Conservation (phyloP, 1,284 basidiomycete species). For the Flammula alnicola region DNA sequence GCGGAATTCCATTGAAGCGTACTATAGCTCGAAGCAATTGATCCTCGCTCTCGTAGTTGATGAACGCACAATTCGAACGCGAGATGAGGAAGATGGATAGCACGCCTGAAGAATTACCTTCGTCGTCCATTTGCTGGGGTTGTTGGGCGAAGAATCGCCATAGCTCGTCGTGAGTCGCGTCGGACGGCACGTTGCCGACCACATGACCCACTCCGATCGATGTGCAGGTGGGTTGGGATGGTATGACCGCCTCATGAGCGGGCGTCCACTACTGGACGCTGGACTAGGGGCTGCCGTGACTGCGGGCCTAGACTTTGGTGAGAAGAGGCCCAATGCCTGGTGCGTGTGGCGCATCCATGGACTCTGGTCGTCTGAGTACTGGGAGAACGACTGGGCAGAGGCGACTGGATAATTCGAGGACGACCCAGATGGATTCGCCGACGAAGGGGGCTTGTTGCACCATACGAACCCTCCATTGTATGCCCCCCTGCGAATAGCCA, state of each 20-base stretch:
- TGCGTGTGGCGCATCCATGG: constrained; percentile 4
- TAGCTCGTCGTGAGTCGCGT: constrained; percentile 87
- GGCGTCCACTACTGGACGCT: no score
- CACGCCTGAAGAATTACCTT: constrained; percentile 53
- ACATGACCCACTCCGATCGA: constrained; percentile 94
- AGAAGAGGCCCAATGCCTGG: constrained; percentile 5
- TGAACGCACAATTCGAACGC: constrained; percentile 91
- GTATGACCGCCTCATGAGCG: constrained; percentile 47
- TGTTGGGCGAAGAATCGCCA: constrained; percentile 80
- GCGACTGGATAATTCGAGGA: constrained; percentile 1
- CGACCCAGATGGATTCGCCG: background rate
- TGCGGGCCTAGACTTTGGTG: background rate
- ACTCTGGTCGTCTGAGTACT: background rate
- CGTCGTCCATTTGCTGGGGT: background rate
- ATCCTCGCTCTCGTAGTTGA: constrained; percentile 79
- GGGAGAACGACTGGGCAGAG: constrained; percentile 3
- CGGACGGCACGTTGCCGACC: constrained; percentile 89
- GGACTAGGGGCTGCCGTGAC: background rate
- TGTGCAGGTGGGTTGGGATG: constrained; percentile 72
- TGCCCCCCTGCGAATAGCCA: constrained; percentile 35
- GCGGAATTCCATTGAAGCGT: constrained; percentile 71
- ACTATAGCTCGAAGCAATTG: constrained; percentile 72
- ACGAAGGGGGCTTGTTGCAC: constrained; percentile 4
- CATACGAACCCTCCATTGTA: constrained; percentile 25
- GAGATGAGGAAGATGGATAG: constrained; percentile 92